Percentiles rank a stretch among this genome's conserved stretches.
Conservation (phyloP, 768 basidiomycete genomes). For the Boletus rubroflammeus region DNA sequence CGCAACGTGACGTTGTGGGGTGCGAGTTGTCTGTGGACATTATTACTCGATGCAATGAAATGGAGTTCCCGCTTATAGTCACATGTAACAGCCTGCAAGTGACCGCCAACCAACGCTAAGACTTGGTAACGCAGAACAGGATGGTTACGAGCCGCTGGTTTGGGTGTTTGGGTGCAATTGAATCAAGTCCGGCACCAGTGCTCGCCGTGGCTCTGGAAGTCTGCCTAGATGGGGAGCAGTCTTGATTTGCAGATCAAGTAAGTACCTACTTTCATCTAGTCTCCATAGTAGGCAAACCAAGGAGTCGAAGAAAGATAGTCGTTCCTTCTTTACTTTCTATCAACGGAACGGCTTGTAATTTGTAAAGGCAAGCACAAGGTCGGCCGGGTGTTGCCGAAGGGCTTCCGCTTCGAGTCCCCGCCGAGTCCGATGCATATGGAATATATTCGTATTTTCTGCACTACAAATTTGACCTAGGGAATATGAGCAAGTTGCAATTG, state of each 20-base stretch:
- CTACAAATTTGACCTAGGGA: constrained; percentile 20
- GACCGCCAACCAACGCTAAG: background rate
- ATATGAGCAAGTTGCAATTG: constrained; percentile 26
- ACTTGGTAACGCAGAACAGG: background rate
- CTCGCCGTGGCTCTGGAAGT: background rate
- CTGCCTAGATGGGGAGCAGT: background rate
- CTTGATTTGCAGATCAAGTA: background rate
- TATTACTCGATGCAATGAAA: background rate
- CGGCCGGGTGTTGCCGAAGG: constrained; percentile 1
- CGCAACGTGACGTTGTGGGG: background rate
- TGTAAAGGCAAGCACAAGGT: background rate
- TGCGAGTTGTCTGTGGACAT: background rate
- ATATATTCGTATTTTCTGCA: constrained; percentile 18
- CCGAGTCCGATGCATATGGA: background rate
- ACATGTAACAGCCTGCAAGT: background rate
- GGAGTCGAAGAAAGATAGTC: background rate
- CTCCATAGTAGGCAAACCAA: background rate
- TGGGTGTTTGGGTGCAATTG: background rate
- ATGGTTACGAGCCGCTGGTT: background rate
- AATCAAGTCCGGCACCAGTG: too few relatives aligned
- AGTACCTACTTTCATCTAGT: background rate
- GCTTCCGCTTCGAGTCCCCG: background rate
- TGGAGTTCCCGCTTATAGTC: background rate
- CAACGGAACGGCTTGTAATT: background rate
- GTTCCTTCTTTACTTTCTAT: background rate